These are phyloP conservation scores for Trichosporon faecale DNA, from an alignment of 1,284 basidiomycete genomes.

Conservation along the genomic window DNA sequence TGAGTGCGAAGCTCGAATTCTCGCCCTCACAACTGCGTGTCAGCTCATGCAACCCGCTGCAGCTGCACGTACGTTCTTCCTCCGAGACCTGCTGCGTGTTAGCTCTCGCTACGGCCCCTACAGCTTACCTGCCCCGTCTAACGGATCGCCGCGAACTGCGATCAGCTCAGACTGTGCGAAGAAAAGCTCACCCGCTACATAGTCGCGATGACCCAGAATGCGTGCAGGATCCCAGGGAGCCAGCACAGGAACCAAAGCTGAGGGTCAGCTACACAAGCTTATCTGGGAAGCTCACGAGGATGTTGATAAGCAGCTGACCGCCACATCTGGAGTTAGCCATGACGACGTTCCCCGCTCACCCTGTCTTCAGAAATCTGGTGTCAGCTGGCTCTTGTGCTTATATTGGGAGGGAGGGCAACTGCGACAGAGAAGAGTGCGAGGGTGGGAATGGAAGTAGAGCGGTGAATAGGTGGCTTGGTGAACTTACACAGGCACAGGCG, in stretches of 20 bases:
- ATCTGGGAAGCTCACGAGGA: background rate
- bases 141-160: too few species aligned
- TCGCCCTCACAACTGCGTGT: too few species aligned
- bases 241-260: conserved; percentile 4
- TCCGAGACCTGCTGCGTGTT: too few species aligned
- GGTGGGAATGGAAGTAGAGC: background rate
- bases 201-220: background rate
- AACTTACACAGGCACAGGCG: conserved; percentile 1
- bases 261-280: background rate
- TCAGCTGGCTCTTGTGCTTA: background rate
- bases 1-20: too few species aligned
- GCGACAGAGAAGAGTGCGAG: background rate
- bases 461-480: background rate
- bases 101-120: too few species aligned
- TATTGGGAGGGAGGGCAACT: too few species aligned
- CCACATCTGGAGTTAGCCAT: background rate
- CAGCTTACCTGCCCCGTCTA: too few species aligned
- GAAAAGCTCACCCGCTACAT: background rate
- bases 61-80: too few species aligned
- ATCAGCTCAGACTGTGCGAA: background rate
- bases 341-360: background rate
- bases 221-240: background rate
- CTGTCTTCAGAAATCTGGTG: background rate
- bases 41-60: too few species aligned
- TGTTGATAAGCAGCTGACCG: background rate